These are phyloP conservation scores for Hypoxylon sp. DNA, from an alignment of 2,329 filamentous ascomycete genomes.

Conservation along the genomic window DNA sequence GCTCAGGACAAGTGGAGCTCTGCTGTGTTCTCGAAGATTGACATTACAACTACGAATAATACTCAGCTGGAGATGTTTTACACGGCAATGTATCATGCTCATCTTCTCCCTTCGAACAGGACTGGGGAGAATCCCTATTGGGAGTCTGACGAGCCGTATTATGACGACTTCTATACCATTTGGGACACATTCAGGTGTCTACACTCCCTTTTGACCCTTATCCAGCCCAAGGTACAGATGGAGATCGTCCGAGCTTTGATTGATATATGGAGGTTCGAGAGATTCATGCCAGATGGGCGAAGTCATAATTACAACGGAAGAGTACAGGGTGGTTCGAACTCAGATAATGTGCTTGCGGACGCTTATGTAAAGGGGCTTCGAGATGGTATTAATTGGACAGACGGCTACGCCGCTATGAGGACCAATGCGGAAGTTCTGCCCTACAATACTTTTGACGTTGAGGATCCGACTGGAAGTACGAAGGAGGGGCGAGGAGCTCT, in stretches of 20 bases:
- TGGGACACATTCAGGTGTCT: slow-evolving; percentile 71
- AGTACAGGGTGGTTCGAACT: slow-evolving; percentile 71
- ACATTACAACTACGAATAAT: slow-evolving; percentile 59
- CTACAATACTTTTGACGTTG: slow-evolving; percentile 63
- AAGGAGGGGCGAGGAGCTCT: slow-evolving; percentile 71
- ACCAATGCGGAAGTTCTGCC: slow-evolving; percentile 70
- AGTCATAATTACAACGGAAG: slow-evolving; percentile 71
- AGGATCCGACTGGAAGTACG: slow-evolving; percentile 67
- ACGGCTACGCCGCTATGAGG: slow-evolving; percentile 67
- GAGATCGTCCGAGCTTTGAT: slow-evolving; percentile 70
- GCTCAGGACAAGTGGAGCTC: slow-evolving; percentile 63
- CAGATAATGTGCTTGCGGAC: slow-evolving; percentile 73
- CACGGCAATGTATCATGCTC: slow-evolving; percentile 72
- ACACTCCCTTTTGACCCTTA: slow-evolving; percentile 66
- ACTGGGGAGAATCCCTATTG: slow-evolving; percentile 72
- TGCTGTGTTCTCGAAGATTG: slow-evolving; percentile 62
- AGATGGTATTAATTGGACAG: slow-evolving; percentile 66
- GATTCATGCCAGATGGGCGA: slow-evolving; percentile 68
- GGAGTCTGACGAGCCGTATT: slow-evolving; percentile 69
- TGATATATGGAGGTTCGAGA: slow-evolving; percentile 70
- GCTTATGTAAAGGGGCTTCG: slow-evolving; percentile 69
- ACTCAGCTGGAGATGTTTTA: slow-evolving; percentile 68
- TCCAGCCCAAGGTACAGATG: slow-evolving; percentile 66
- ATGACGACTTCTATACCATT: slow-evolving; percentile 72
- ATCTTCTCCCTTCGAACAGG: slow-evolving; percentile 72